Base-by-base conservation (phyloP, 805 yeast species). In the Maudiozyma bulderi region DNA sequence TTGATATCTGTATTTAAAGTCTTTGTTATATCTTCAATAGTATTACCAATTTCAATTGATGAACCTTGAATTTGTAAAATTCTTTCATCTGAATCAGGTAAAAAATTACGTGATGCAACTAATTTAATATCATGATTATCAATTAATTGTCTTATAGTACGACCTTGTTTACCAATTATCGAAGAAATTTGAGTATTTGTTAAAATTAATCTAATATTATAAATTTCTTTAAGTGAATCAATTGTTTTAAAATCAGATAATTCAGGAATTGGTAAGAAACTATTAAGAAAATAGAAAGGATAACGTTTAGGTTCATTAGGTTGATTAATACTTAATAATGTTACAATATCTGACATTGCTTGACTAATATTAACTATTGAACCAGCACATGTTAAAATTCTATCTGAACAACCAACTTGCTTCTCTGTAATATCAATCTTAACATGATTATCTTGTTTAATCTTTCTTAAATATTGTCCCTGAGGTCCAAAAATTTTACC, bases 181-280 rank as follows among this genome's bases (percentile, higher is more conserved):
- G 93, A 80, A 38, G 95, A 95, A 80, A 87, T 82, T 64, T 86
- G 95, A 46, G 81, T 74, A 65, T 88, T 86, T 41, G 95, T 90
- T 52, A 87, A 74, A 53, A 88, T 70, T 43, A 88, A 70, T 60
- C 95, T 75, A 57, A 86, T 64, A 38, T 50, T 51, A 26, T 53
- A 54, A 34, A 57, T 44, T 14, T 51, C 41, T 20, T 47, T 47
- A 35, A 50, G 20, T 40, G 56, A 46, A 31, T n/a, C 46, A n/a
- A 50, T 47, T 32, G 53, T 51, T 15, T 47, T 47, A 26, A 56
- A 53, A 14, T 57, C 56, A 3, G 47, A 35, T n/a, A 43, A 9
- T 6, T 51, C 39, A 13, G 64, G 60, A 3, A 53, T 45, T 8
- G 60, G 55, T 15, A 61, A 44, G 20, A 59, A 53, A 26, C 57